Percentiles rank a stretch among this genome's conserved stretches.
phyloP scores from a whole-genome alignment of 208 protist species.

The Strigomonas galati region DNA sequence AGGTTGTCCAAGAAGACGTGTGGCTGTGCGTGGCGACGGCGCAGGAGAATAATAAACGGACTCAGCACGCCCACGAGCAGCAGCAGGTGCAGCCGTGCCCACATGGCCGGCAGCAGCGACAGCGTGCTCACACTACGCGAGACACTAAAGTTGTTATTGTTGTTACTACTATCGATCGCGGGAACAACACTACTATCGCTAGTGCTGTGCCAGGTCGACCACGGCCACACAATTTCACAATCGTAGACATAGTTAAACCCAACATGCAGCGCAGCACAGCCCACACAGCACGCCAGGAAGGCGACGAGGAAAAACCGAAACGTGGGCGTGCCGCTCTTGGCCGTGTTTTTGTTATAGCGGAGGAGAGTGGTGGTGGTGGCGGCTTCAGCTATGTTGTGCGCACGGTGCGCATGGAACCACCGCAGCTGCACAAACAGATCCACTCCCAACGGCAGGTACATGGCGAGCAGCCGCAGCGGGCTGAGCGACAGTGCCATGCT shows the following conservation, averaged over 20 bases:
- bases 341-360: too few species aligned
- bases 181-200: too few species aligned
- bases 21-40: neutral
- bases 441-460: conserved; percentile 65
- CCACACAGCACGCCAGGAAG: neutral
- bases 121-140: neutral
- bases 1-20: neutral
- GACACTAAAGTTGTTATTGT: too few species aligned
- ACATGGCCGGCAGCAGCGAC: neutral
- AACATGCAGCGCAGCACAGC: neutral
- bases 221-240: neutral
- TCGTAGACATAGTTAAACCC: neutral
- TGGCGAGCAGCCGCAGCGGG: conserved; percentile 52
- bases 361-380: too few species aligned
- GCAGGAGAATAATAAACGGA: neutral
- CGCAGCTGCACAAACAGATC: conserved; percentile 70
- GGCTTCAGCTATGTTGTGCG: too few species aligned
- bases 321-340: too few species aligned
- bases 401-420: neutral
- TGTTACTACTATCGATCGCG: too few species aligned
- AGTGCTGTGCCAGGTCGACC: too few species aligned
- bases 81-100: neutral
- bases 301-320: neutral
- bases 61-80: neutral
- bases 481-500: conserved; percentile 35